Evolutionary conservation across 139 green algal genomes (phyloP).

Genomic region (Zygnema circumcarinatum): DNA sequence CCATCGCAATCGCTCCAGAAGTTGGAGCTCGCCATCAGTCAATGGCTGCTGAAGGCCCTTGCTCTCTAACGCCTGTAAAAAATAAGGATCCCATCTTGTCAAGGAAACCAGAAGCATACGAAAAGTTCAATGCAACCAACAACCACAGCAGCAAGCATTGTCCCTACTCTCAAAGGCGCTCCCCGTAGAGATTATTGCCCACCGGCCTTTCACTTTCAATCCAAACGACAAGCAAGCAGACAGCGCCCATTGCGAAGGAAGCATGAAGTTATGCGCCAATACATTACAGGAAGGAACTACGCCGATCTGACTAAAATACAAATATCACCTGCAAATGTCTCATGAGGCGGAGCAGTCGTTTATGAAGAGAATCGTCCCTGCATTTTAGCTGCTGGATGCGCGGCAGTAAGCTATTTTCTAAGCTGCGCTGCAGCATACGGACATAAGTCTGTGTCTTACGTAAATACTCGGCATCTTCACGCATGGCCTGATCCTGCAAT

Average conservation of each 20-base stretch:
- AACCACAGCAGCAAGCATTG: neutral
- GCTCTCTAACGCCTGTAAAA: conserved; percentile 29
- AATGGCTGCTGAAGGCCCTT: conserved; percentile 30
- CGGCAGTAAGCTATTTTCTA: conserved; percentile 33
- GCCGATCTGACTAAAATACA: neutral
- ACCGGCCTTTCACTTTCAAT: neutral
- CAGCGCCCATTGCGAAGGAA: neutral
- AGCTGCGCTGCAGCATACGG: conserved; percentile 7
- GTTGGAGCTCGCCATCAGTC: conserved; percentile 1
- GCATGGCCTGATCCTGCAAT: conserved; percentile 41
- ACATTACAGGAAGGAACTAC: neutral
- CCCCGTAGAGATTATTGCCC: neutral
- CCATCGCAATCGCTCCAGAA: conserved; percentile 16
- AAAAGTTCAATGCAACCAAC: neutral
- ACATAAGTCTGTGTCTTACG: conserved; percentile 33
- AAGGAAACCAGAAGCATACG: neutral
- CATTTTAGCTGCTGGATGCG: conserved; percentile 36
- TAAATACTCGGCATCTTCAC: conserved; percentile 8
- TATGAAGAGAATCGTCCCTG: conserved; percentile 22
- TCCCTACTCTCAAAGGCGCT: neutral
- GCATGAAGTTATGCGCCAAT: neutral
- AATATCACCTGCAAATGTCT: conserved; percentile 10
- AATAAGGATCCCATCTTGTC: too few species aligned
- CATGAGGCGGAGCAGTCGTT: conserved; percentile 22
- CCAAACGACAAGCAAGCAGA: too few species aligned